Conservation (phyloP, 2,329 filamentous ascomycete species). For the Alternaria brassicicola region DNA sequence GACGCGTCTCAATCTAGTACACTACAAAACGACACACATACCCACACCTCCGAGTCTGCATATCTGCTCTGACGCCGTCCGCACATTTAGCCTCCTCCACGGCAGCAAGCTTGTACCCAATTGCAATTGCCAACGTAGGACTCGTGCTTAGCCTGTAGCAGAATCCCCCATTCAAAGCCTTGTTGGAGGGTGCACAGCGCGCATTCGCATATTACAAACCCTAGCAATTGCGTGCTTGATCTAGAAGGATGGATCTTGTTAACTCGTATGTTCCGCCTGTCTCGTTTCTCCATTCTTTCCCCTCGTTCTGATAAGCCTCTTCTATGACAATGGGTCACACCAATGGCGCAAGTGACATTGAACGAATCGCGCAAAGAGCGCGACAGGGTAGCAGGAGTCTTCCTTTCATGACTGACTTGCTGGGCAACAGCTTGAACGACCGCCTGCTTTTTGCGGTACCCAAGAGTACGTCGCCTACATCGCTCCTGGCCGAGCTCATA, state of each 20-base stretch:
- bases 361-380: slow-evolving; percentile 29
- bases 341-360: slow-evolving; percentile 28
- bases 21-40: slow-evolving; percentile 42
- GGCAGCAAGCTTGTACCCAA: slow-evolving; percentile 24
- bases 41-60: slow-evolving; percentile 24
- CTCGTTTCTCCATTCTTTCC: slow-evolving; percentile 12
- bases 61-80: slow-evolving; percentile 19
- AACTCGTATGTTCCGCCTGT: slow-evolving; percentile 45
- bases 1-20: slow-evolving; percentile 27
- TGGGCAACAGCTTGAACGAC: slow-evolving; percentile 77
- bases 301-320: background rate
- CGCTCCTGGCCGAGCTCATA: background rate
- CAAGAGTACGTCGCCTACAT: slow-evolving; percentile 73
- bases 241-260: slow-evolving; percentile 50
- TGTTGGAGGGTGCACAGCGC: slow-evolving; percentile 7
- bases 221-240: slow-evolving; percentile 31
- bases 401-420: slow-evolving; percentile 49
- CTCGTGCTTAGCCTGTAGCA: slow-evolving; percentile 25
- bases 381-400: slow-evolving; percentile 43
- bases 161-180: slow-evolving; percentile 21
- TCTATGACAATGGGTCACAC: slow-evolving; percentile 30
- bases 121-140: slow-evolving; percentile 34
- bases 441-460: slow-evolving; percentile 96
- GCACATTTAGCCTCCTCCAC: slow-evolving; percentile 22
- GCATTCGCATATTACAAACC: slow-evolving; percentile 26